Percentiles rank a stretch among this genome's conserved stretches.
phyloP scores from a whole-genome alignment of 139 green algal species.

The Auxenochlorella pyrenoidosa region DNA sequence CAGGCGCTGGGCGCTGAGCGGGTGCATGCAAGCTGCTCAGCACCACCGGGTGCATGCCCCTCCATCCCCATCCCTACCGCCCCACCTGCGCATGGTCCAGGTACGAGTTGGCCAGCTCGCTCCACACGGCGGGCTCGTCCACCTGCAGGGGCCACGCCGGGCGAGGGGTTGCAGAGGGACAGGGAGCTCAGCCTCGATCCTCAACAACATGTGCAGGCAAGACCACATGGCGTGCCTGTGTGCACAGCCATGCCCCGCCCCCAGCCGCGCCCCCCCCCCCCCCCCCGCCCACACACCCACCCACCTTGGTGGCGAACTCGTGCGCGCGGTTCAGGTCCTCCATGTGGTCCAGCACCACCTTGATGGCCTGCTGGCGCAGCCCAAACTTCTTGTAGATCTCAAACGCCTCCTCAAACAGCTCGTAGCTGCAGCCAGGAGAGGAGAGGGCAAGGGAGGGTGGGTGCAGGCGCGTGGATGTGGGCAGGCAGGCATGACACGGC shows the following conservation, averaged over 20 bases:
- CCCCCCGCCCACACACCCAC: not conserved
- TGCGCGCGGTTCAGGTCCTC: conserved; percentile 85
- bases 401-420: conserved; percentile 97
- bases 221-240: no score
- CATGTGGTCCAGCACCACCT: conserved; percentile 94
- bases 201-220: no score
- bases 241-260: no score
- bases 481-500: no score
- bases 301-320: conserved; percentile 82
- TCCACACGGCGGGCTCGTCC: conserved; percentile 93
- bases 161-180: not conserved
- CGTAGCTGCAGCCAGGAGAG: conserved; percentile 49
- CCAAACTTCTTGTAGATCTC: conserved; percentile 99
- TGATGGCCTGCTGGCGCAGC: conserved; percentile 82
- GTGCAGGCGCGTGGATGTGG: not conserved
- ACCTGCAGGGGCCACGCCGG: conserved; percentile 31
- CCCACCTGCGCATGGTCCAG: conserved; percentile 71
- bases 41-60: not conserved
- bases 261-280: no score
- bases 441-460: not conserved
- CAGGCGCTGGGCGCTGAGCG: no score
- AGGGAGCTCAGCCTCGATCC: no score
- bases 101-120: conserved; percentile 93
- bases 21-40: not conserved
- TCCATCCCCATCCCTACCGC: not conserved